Conservation (phyloP, 1,139 yeast genomes). For the Cylindricascospora bacillispora region DNA sequence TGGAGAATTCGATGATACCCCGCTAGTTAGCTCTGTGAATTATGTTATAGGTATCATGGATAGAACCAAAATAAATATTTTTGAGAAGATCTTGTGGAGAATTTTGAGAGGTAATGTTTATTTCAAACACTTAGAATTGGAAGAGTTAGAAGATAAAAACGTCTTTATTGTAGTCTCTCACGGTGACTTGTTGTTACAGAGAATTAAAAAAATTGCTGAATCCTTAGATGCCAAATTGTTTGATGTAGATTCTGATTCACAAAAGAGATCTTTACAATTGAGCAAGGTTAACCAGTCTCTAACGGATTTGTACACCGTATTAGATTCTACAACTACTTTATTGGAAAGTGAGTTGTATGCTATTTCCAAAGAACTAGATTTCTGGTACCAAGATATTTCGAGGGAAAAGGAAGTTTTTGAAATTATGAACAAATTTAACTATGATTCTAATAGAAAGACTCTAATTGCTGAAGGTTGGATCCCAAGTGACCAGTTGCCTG, state of each 20-base stretch:
- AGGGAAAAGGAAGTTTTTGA: slow-evolving; percentile 69
- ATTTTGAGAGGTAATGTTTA: slow-evolving; percentile 80
- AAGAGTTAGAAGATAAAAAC: slow-evolving; percentile 48
- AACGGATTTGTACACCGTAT: slow-evolving; percentile 53
- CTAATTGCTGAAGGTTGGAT: slow-evolving; percentile 98
- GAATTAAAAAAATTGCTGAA: slow-evolving; percentile 65
- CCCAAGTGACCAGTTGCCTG: slow-evolving; percentile 42
- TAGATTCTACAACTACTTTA: slow-evolving; percentile 57
- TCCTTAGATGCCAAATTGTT: slow-evolving; percentile 74
- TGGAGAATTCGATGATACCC: slow-evolving; percentile 4
- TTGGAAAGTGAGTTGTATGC: slow-evolving; percentile 65
- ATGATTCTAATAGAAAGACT: slow-evolving; percentile 74
- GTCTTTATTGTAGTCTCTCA: slow-evolving; percentile 82
- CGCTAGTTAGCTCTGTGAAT: slow-evolving; percentile 36
- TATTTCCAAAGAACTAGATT: slow-evolving; percentile 56
- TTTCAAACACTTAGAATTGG: slow-evolving; percentile 57
- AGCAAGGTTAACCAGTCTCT: slow-evolving; percentile 45
- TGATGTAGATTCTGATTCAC: slow-evolving; percentile 48
- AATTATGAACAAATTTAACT: slow-evolving; percentile 68
- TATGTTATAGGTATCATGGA: slow-evolving; percentile 79
- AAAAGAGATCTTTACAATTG: slow-evolving; percentile 47
- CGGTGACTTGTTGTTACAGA: slow-evolving; percentile 56
- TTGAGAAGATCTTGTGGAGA: slow-evolving; percentile 90
- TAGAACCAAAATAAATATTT: slow-evolving; percentile 51
- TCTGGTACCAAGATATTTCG: slow-evolving; percentile 52